These are phyloP conservation scores for Ustanciosporium gigantosporum DNA, from an alignment of 1,284 basidiomycete genomes.

Conservation along the genomic window DNA sequence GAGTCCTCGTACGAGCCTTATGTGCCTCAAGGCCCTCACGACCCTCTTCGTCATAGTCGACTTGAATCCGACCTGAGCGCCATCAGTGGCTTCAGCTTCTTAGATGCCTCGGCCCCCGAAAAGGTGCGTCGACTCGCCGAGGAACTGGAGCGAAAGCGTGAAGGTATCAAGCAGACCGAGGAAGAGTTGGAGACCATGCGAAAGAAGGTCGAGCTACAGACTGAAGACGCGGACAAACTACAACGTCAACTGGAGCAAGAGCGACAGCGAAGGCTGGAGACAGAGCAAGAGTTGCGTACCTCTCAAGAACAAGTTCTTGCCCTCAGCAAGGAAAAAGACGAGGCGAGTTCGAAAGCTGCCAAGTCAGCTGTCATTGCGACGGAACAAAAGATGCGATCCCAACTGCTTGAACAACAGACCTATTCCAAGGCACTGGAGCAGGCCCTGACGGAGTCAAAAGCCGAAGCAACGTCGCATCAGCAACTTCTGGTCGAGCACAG, in stretches of 20 bases:
- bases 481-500: neutral
- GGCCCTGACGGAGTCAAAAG: neutral
- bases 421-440: neutral
- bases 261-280: slow-evolving; percentile 3
- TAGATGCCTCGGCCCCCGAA: slow-evolving; percentile 21
- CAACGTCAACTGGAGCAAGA: slow-evolving; percentile 21
- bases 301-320: too few species aligned
- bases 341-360: too few species aligned
- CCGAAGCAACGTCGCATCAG: neutral
- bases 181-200: slow-evolving; percentile 5
- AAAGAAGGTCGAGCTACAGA: slow-evolving; percentile 7
- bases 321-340: too few species aligned
- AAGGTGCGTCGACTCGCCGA: slow-evolving; percentile 24
- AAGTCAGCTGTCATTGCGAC: too few species aligned
- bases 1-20: slow-evolving; percentile 20
- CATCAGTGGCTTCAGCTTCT: slow-evolving; percentile 38
- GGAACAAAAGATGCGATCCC: too few species aligned
- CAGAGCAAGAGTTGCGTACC: neutral
- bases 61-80: slow-evolving; percentile 31
- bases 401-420: neutral
- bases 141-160: slow-evolving; percentile 18
- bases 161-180: slow-evolving; percentile 19
- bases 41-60: slow-evolving; percentile 26
- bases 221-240: slow-evolving; percentile 11
- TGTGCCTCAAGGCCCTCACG: slow-evolving; percentile 8